A percentile compares a stretch with the other conserved stretches of the same genome.
phyloP scores from a whole-genome alignment of 1,284 basidiomycete species.

The Ustilago loliicola region DNA sequence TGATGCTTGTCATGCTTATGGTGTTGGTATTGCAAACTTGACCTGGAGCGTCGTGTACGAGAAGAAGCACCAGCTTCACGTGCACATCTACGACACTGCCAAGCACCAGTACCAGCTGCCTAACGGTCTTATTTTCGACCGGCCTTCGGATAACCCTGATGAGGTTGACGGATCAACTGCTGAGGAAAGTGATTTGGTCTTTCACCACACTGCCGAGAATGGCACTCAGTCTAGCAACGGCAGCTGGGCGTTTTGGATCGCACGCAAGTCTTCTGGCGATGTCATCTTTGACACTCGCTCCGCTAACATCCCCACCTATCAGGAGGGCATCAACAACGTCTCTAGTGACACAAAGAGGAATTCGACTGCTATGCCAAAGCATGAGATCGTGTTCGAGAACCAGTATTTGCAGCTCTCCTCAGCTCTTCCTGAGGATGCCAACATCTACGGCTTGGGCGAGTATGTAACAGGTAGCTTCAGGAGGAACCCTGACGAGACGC shows the following conservation, averaged over 20 bases:
- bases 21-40: constrained; percentile 77
- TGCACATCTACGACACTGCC: constrained; percentile 79
- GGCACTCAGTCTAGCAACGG: constrained; percentile 69
- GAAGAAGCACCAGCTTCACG: constrained; percentile 74
- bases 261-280: constrained; percentile 73
- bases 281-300: constrained; percentile 82
- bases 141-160: constrained; percentile 72
- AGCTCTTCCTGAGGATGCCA: constrained; percentile 72
- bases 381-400: constrained; percentile 75
- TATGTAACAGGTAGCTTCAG: constrained; percentile 77
- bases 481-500: constrained; percentile 76
- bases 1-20: constrained; percentile 79
- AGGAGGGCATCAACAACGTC: constrained; percentile 40
- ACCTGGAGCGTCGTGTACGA: constrained; percentile 79
- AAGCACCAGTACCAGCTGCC: constrained; percentile 78
- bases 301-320: constrained; percentile 56
- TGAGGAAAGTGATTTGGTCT: constrained; percentile 71
- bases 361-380: constrained; percentile 59
- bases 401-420: constrained; percentile 78
- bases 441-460: constrained; percentile 84
- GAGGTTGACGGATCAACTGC: constrained; percentile 38
- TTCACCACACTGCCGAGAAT: constrained; percentile 77
- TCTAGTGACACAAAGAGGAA: constrained; percentile 45
- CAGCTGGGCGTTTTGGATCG: constrained; percentile 82
- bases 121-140: constrained; percentile 76